Base-by-base conservation (phyloP, 2,329 filamentous ascomycete genomes). In the Dothistroma septosporum region DNA sequence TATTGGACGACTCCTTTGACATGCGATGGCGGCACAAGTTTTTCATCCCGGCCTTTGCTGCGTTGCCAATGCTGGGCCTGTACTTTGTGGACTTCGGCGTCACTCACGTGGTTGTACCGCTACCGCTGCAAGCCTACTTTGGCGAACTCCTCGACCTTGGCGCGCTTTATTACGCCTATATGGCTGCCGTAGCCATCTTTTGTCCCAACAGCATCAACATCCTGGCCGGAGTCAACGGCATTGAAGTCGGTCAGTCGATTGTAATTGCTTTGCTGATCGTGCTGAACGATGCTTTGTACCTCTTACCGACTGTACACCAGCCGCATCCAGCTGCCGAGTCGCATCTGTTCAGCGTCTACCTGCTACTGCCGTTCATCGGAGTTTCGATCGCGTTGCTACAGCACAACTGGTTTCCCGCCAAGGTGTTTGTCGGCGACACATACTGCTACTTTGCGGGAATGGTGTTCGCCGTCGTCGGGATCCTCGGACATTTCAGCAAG, bases 391-490 rank as follows among this genome's bases (percentile, higher is more conserved):
- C 94, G 9, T 83, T 99, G 16, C 84, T 94, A 72, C 85, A 79
- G 74, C 92, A 99, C 80, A 99, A 99, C 77, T 95, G 92, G 90
- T 99, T 92, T 73, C 94, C 94, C 0, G 91, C 93, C 24, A 87
- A 87, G 70, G 94, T 97, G 10, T 99, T 99, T 72, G 93, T 97
- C 10, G 94, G 94, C 59, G 94, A 99, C 76, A 99, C 94, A 4
- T 99, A 97, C 82, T 99, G 94, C 83, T 99, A 99, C 79, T 97
- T 99, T 76, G 94, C 94, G 0, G 94, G 94, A 67, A 99, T 99
- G 92, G 90, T 97, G 44, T 99, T 99, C 74, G 94, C 93, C 57
- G 92, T 97, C 49, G 94, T 97, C 66, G 92, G 91, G 65, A 97
- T 99, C 72, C 83, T 97, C 56, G 94, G 94, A 24, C 94, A 99